These are phyloP conservation scores for Hansenula lynferdii DNA, from an alignment of 1,139 yeast genomes.

Conservation along the genomic window DNA sequence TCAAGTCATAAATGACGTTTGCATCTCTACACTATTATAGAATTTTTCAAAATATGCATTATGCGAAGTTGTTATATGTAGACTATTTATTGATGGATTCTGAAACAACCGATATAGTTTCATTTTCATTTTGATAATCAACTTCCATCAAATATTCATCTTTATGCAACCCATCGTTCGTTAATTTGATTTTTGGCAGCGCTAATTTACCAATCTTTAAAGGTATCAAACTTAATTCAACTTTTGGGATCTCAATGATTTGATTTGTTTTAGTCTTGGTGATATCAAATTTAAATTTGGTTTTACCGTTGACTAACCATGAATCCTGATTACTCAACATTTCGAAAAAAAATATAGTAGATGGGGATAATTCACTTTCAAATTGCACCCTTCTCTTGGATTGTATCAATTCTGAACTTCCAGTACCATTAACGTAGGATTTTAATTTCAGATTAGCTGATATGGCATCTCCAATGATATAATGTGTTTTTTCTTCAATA, in stretches of 20 bases:
- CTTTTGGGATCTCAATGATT: conserved; percentile 15
- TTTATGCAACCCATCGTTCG: conserved; percentile 27
- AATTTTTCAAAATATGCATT: no score
- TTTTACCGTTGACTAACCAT: conserved; percentile 72
- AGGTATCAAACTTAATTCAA: conserved; percentile 59
- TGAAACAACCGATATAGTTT: conserved; percentile 68
- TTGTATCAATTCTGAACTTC: conserved; percentile 3
- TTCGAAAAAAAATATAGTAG: conserved; percentile 31
- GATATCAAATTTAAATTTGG: conserved; percentile 41
- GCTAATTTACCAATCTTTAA: conserved; percentile 67
- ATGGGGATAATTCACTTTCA: conserved; percentile 10
- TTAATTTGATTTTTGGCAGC: conserved; percentile 60
- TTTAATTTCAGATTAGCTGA: conserved; percentile 36
- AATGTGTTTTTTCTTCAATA: conserved; percentile 36
- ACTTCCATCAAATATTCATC: conserved; percentile 47
- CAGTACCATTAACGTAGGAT: conserved; percentile 44
- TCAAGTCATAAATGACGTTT: not conserved
- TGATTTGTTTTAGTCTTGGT: no score
- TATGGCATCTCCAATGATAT: conserved; percentile 62
- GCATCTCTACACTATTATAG: no score
- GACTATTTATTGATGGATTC: conserved; percentile 45
- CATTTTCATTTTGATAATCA: conserved; percentile 63
- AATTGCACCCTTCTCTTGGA: conserved; percentile 28
- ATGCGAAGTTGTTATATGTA: not conserved
- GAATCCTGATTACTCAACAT: conserved; percentile 36